Base-by-base conservation (phyloP, 352 stramenopile genomes). In the Phytophthora litchii region DNA sequence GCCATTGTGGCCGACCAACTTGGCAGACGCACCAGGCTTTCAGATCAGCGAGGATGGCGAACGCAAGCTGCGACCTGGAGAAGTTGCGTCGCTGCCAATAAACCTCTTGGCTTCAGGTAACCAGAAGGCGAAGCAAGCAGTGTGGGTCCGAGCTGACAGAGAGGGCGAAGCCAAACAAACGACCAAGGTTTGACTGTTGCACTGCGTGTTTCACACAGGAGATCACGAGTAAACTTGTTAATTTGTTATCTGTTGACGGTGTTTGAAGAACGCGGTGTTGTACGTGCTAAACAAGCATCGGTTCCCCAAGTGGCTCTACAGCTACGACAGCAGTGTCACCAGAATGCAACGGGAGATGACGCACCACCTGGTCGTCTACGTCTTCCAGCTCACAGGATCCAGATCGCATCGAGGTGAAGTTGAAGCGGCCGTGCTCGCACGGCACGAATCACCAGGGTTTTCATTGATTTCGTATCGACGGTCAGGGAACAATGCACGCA, bases 291-390 rank as follows among this genome's bases (percentile, higher is more conserved):
- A 85, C 64, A 81, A 85, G 25, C 64, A 80, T 23, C 70, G 64
- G 16, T 82, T 76, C 40, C 72, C 73, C 16, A 77, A 73, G 35
- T 86, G 76, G 76, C 65, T 75, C 35, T 86, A 86, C 57, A 73
- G 59, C 38, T 86, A 82, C 54, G 64, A 80, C 44, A 82, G 72
- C 29, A 78, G 70, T 38, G 52, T 74, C 19, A 86, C 70, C 7
- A 64, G 74, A 40, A 74, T 43, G 14, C 67, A 83, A 45, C 76
- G 72, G 37, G 67, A 78, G 35, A 79, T 82, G 72, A 70, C 64
- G 9, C 76, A 86, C 38, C 61, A 74, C 17, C 40, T 86, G 42
- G 66, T 63, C 9, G 64, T 65, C 9, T 86, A 86, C 37, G 62
- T 86, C 10, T 66, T 76, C 23, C 57, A 63, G 19, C 45, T 73